Conservation (phyloP, 2,329 filamentous ascomycete genomes). For the Arthrobotrys entomopaga region DNA sequence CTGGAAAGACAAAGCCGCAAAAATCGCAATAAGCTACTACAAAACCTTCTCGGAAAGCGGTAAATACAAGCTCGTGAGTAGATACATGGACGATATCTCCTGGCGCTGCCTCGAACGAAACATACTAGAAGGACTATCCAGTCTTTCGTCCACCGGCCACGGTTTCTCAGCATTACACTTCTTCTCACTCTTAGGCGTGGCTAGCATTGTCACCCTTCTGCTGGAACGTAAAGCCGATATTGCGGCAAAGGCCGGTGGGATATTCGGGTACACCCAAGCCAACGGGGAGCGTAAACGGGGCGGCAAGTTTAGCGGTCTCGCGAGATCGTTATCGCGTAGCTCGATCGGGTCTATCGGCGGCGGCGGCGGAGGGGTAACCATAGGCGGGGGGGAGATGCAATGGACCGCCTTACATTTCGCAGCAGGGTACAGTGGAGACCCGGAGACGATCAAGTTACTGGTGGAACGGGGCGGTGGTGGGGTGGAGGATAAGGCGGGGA, state of each 20-base stretch:
- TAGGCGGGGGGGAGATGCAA: neutral
- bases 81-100: slow-evolving; percentile 45
- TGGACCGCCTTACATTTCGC: slow-evolving; percentile 49
- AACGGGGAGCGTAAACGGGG: slow-evolving; percentile 24
- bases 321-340: slow-evolving; percentile 39
- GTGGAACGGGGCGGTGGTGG: slow-evolving; percentile 17
- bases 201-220: slow-evolving; percentile 28
- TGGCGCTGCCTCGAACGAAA: slow-evolving; percentile 43
- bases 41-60: slow-evolving; percentile 38
- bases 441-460: slow-evolving; percentile 34
- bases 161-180: slow-evolving; percentile 51
- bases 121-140: slow-evolving; percentile 39
- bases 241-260: slow-evolving; percentile 21
- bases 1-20: slow-evolving; percentile 44
- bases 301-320: slow-evolving; percentile 38
- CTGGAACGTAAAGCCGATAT: slow-evolving; percentile 45
- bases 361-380: neutral
- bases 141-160: slow-evolving; percentile 43
- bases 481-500: slow-evolving; percentile 43
- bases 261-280: slow-evolving; percentile 40
- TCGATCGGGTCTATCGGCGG: slow-evolving; percentile 19
- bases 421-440: slow-evolving; percentile 41
- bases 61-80: slow-evolving; percentile 26
- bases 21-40: slow-evolving; percentile 39
- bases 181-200: slow-evolving; percentile 39